Evolutionary conservation across 441 rosid species (phyloP), one percentile per base, ranked within the genome.

Genomic region (Populus hybrid): DNA sequence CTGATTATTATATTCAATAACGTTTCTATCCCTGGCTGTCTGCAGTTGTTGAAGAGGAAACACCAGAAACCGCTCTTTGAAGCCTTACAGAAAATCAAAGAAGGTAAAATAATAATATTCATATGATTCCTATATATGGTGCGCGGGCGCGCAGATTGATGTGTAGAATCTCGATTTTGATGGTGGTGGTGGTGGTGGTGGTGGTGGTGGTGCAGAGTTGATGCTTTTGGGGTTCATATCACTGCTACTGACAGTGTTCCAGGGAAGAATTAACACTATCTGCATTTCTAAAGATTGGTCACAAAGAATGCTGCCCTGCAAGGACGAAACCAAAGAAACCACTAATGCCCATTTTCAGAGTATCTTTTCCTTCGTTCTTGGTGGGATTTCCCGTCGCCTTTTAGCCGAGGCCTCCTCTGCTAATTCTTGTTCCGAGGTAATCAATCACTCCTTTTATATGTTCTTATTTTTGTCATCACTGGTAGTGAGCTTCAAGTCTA

Each of bases 221-320:
- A 90, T 90, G 97, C 83, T 91, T 42, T 42, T 91, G 85, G 97
- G 97, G 38, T 93, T 93, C 77, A 93, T 93, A 73, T 91, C 97
- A 24, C 82, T 91, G 81, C 80, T 93, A 21, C 80, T 91, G 68
- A 77, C 94, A 32, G 94, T 91, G 16, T 81, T 83, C 73, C 93
- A 91, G 76, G 75, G 69, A 1, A 69, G 64, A 67, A 90, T 93
- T 30, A 80, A 46, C 81, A 80, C 75, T 21, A 78, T 93, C 57
- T 93, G 97, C 77, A 90, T 93, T 46, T 23, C 94, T 0, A 69
- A 83, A 80, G 77, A 71, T 1, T 42, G 86, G 6, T 85, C 91
- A 28, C 18, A 67, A 59, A 87, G 79, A 79, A 83, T 89, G 89
- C 83, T 90, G 14, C 97, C 97, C 66, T 94, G 97, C 83, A 61